Evolutionary conservation across 2,329 filamentous ascomycete genomes (phyloP).

Genomic region (Lasiodiplodia sp.): DNA sequence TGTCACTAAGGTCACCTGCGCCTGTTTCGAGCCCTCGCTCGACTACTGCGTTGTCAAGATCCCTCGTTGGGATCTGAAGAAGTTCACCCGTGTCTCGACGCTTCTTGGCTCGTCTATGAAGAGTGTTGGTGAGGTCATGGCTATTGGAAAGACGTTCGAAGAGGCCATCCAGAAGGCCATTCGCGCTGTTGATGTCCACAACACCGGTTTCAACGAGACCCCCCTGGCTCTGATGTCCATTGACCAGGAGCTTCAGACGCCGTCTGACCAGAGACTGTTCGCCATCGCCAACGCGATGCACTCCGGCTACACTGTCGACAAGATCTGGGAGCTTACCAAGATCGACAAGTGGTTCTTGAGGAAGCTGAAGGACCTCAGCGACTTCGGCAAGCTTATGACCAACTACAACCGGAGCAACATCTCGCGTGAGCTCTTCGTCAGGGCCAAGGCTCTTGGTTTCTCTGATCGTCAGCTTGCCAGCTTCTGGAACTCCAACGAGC

Average conservation of each 20-base stretch:
- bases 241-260: slow-evolving; percentile 94
- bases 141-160: slow-evolving; percentile 94
- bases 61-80: slow-evolving; percentile 98
- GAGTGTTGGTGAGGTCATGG: slow-evolving; percentile 99
- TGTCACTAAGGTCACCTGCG: slow-evolving; percentile 93
- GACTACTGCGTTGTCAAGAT: slow-evolving; percentile 99
- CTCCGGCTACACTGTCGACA: slow-evolving; percentile 89
- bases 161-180: slow-evolving; percentile 99
- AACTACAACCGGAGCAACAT: slow-evolving; percentile 72
- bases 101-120: slow-evolving; percentile 98
- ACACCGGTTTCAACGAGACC: slow-evolving; percentile 92
- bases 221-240: slow-evolving; percentile 87
- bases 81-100: slow-evolving; percentile 96
- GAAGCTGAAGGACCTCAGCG: slow-evolving; percentile 87
- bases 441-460: slow-evolving; percentile 94
- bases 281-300: slow-evolving; percentile 98
- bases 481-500: slow-evolving; percentile 94
- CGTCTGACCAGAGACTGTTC: slow-evolving; percentile 95
- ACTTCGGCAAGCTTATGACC: slow-evolving; percentile 84
- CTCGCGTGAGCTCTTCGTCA: slow-evolving; percentile 71
- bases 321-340: slow-evolving; percentile 97
- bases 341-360: slow-evolving; percentile 99
- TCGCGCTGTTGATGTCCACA: slow-evolving; percentile 91
- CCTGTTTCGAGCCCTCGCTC: slow-evolving; percentile 97
- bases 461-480: slow-evolving; percentile 91